Conservation (phyloP, 2,329 filamentous ascomycete species). For the Colletotrichum acutatum region DNA sequence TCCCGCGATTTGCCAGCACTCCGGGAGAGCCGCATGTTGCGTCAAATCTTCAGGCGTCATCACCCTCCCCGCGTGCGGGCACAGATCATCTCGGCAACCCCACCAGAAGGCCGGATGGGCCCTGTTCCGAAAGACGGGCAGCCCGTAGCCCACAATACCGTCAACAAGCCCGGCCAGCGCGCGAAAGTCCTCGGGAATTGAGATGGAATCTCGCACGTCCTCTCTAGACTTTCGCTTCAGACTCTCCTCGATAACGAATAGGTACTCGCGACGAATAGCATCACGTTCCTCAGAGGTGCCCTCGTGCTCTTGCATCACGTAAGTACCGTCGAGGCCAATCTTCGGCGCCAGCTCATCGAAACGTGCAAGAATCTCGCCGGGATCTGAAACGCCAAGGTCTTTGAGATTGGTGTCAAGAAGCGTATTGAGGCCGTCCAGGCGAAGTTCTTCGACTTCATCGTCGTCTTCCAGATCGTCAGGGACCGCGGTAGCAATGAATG, state of each 20-base stretch:
- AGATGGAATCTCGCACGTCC: not conserved
- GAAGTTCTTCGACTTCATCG: not conserved
- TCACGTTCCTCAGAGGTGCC: not conserved
- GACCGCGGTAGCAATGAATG: not conserved
- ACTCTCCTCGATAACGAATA: not conserved
- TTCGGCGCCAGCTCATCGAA: not conserved
- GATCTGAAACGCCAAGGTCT: not conserved
- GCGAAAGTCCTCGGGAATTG: not conserved
- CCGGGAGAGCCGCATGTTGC: not conserved
- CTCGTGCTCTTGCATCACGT: not conserved
- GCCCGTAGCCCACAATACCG: not conserved
- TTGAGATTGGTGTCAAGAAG: not conserved
- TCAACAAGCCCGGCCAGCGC: not conserved
- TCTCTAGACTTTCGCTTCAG: not conserved
- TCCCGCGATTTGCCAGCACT: not conserved
- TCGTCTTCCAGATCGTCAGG: not conserved
- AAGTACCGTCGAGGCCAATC: not conserved
- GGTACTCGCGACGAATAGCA: not conserved
- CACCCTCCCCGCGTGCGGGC: not conserved
- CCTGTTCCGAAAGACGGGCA: not conserved
- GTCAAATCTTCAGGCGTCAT: not conserved
- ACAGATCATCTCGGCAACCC: not conserved
- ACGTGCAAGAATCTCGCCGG: not conserved
- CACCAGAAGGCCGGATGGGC: not conserved
- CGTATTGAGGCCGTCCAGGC: not conserved